Base-by-base conservation (phyloP, 2,329 filamentous ascomycete species). In the Pseudogymnoascus verrucosus region DNA sequence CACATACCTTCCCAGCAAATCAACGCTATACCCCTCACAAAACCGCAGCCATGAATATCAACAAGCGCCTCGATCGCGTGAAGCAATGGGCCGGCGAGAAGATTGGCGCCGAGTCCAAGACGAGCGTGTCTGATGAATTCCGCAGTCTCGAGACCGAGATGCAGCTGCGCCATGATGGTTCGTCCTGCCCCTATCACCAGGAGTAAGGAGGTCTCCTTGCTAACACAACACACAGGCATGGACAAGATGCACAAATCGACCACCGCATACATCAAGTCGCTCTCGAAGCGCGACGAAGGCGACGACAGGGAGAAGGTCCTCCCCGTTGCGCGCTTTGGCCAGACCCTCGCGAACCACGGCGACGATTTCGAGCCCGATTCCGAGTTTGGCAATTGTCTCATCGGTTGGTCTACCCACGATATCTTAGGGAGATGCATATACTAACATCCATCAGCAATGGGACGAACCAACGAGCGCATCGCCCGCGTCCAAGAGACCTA, bases 71-170 rank as follows among this genome's bases (percentile, higher is more conserved):
- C 74, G 93, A 93, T 78, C 89, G 93, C 73, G 88, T 96, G 81
- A 96, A 93, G 80, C 93, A 98, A 88, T 98, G 93, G 93, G 91
- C 93, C 39, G 91, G 91, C 69, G 93, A 98, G 79, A 91, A 93
- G 78, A 96, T 98, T 90, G 93, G 93, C 71, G 86, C 85, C 68
- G 93, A 97, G 77, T 84, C 88, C 77, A 95, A 92, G 79, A 97
- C 93, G 8, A 86, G 82, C 74, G 86, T 91, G 67, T 89, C 91
- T 0, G 92, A 98, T 62, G 89, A 97, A 72, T 98, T 98, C 83
- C 96, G 90, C 78, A 84, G 85, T 65, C 79, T 98, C 71, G 93
- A 98, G 78, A 81, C 85, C 63, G 93, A 98, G 78, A 98, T 98
- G 92, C 82, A 84, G 64, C 80, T 96, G 71, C 86, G 93, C 67